Conservation (phyloP, 192 early-diverging fungal genomes). For the Backusella westeae region DNA sequence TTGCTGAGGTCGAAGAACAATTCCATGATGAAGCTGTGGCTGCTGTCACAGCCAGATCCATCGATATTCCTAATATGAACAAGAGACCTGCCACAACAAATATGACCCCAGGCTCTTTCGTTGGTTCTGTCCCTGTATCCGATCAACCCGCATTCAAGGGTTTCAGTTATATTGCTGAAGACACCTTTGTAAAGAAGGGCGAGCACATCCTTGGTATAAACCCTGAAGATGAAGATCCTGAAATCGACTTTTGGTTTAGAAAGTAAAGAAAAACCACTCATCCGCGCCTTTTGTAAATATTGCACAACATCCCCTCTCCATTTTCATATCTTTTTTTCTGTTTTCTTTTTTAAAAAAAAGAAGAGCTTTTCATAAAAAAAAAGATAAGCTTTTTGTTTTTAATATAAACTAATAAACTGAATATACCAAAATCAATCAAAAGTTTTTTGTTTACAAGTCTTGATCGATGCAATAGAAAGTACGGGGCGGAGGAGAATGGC, state of each 20-base stretch:
- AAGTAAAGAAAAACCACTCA: background rate
- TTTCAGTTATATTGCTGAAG: background rate
- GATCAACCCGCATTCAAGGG: background rate
- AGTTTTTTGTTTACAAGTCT: no score
- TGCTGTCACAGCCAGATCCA: background rate
- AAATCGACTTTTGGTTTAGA: background rate
- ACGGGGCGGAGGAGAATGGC: no score
- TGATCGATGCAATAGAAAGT: no score
- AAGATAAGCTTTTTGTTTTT: background rate
- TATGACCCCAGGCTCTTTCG: background rate
- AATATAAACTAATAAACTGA: background rate
- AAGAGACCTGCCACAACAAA: background rate
- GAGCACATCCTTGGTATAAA: background rate
- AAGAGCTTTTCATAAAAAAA: background rate
- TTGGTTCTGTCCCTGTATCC: background rate
- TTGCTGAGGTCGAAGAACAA: background rate
- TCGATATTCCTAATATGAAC: background rate
- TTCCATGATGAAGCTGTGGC: background rate
- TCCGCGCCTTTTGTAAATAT: background rate
- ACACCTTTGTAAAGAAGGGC: background rate
- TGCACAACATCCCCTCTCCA: background rate
- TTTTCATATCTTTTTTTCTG: background rate
- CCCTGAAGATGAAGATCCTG: constrained; percentile 2
- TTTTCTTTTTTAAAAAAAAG: background rate
- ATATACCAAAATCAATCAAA: background rate